A percentile compares a stretch with the other conserved stretches of the same genome.
Evolutionary conservation across 768 basidiomycete genomes (phyloP).

Genomic region (Coprinopsis sp.): DNA sequence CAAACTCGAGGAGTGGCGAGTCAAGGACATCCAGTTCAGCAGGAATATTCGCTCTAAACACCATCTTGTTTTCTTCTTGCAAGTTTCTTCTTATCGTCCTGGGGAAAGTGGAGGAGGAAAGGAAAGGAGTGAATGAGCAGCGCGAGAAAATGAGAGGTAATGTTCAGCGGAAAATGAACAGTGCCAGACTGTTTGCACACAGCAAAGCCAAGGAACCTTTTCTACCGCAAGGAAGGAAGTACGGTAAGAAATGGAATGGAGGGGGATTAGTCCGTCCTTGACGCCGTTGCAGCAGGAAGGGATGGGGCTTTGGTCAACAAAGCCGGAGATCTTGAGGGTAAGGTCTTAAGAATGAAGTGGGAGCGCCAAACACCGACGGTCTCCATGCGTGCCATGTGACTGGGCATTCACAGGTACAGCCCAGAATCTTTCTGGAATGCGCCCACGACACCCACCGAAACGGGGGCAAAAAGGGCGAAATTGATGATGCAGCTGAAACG

Average conservation of each 20-base stretch:
- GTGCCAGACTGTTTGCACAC: not conserved
- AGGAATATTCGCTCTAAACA: conserved; percentile 8
- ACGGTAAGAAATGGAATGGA: too few relatives aligned
- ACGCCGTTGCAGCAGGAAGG: not conserved
- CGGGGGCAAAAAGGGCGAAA: not conserved
- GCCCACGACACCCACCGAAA: not conserved
- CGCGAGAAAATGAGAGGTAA: too few relatives aligned
- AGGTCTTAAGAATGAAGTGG: not conserved
- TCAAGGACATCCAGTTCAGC: conserved; percentile 37
- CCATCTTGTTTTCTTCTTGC: not conserved
- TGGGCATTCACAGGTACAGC: not conserved
- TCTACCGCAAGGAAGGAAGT: too few relatives aligned
- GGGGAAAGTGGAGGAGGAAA: not conserved
- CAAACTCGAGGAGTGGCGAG: conserved; percentile 29
- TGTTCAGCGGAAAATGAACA: not conserved
- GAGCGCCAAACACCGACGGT: too few relatives aligned
- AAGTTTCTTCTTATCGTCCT: not conserved
- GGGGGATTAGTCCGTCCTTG: too few relatives aligned
- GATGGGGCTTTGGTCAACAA: not conserved
- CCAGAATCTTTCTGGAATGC: too few relatives aligned
- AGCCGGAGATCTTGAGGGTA: not conserved
- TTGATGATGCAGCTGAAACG: conserved; percentile 8
- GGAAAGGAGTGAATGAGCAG: not conserved
- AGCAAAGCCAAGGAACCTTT: too few relatives aligned
- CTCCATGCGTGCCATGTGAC: conserved; percentile 4